Evolutionary conservation across 257 asterid species (phyloP), one percentile per base, ranked within the genome.

Genomic region (Scutellaria baicalensis): DNA sequence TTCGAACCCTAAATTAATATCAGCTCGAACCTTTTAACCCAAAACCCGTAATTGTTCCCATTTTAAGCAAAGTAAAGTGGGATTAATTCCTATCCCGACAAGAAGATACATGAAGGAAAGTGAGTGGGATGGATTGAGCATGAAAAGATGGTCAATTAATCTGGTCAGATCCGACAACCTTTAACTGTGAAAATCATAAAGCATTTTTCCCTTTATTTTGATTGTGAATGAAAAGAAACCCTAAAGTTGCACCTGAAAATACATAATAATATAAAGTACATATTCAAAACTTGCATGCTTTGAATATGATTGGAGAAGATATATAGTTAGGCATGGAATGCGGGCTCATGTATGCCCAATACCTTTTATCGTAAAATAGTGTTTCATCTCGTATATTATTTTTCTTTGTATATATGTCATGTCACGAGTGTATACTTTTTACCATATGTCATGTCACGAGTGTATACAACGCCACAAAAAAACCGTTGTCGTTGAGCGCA

Each of bases 221-320:
- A 65, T 71, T 21, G 55, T 72, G 74, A 50, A 43, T 50, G 40
- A 72, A 68, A 54, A 72, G 12, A 65, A 72, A 16, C 48, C 43
- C 48, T 21, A 77, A 78, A 66, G 73, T 73, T 69, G 68, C 47
- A 63, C 59, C 72, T 73, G 72, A 16, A 61, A 77, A 23, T n/a
- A 23, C 2, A 23, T 1, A 23, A 23, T 23, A 23, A 1, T 1
- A 23, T 23, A 1, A 23, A 27, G 4, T 2, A 72, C 54, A 78
- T 78, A 52, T 47, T 54, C 68, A 61, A 67, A 51, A 20, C 6
- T 51, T 67, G 81, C 78, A 77, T 77, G 81, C 78, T 64, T 72
- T 0, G 35, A 73, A 72, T 49, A 66, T 77, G 49, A 58, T 64
- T 39, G 73, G 81, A 58, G 81, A 39, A 70, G 66, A 51, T 51